These are phyloP conservation scores for Mycosarcoma maydis DNA, from an alignment of 1,284 basidiomycete species.

Conservation along the genomic window DNA sequence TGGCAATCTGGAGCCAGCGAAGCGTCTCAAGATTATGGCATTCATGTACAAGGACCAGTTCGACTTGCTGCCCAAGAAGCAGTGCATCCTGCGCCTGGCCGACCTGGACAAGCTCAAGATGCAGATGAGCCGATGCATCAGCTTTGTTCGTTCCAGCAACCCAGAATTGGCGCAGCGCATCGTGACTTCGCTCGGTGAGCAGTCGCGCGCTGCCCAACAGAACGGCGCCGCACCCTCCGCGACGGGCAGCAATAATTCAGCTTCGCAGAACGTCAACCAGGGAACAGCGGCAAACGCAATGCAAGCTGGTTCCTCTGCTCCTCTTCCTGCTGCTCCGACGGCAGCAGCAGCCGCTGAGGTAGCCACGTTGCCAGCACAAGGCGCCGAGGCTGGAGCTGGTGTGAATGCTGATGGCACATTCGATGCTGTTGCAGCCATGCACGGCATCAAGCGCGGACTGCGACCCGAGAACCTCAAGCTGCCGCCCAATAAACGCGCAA, in stretches of 20 bases:
- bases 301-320: constrained; percentile 7
- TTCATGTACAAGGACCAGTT: constrained; percentile 65
- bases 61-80: constrained; percentile 51
- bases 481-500: constrained; percentile 60
- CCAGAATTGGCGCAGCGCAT: constrained; percentile 56
- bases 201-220: constrained; percentile 33
- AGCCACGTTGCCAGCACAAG: constrained; percentile 9
- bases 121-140: constrained; percentile 65
- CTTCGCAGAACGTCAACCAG: constrained; percentile 1
- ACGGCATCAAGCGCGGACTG: constrained; percentile 59
- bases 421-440: constrained; percentile 44
- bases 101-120: constrained; percentile 65
- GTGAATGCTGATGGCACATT: constrained; percentile 37
- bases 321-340: constrained; percentile 7
- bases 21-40: constrained; percentile 64
- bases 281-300: constrained; percentile 1
- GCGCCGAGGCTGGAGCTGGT: constrained; percentile 11
- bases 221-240: constrained; percentile 13
- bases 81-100: constrained; percentile 56
- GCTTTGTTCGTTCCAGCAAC: constrained; percentile 62
- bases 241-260: constrained; percentile 7
- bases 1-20: constrained; percentile 58
- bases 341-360: constrained; percentile 17
- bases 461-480: constrained; percentile 63
- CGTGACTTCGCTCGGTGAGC: constrained; percentile 42